Evolutionary conservation across 805 yeast species (phyloP).

Genomic region (Yamadazyma olivae): DNA sequence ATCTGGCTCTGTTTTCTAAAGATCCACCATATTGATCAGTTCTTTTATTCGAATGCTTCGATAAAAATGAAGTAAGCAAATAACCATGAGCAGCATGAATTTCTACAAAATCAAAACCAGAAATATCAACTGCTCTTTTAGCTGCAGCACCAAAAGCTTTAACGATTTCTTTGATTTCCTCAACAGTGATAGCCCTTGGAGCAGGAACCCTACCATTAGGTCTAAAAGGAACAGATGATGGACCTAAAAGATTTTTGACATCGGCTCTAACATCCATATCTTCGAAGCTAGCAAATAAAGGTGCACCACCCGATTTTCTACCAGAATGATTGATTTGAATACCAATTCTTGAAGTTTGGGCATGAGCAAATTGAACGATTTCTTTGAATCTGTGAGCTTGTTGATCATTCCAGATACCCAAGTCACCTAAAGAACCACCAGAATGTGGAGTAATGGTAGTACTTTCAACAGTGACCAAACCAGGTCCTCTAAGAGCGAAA

Average conservation of each 20-base stretch:
- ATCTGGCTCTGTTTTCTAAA: constrained; percentile 53
- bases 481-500: constrained; percentile 47
- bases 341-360: constrained; percentile 45
- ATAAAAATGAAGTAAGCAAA: constrained; percentile 47
- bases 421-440: constrained; percentile 40
- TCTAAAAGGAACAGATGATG: constrained; percentile 38
- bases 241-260: constrained; percentile 12
- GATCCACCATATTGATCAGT: constrained; percentile 65
- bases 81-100: constrained; percentile 68
- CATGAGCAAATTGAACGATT: constrained; percentile 45
- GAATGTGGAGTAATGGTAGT: constrained; percentile 39
- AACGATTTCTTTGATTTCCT: constrained; percentile 41
- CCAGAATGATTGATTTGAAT: constrained; percentile 58
- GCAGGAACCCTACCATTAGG: constrained; percentile 20
- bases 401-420: constrained; percentile 50
- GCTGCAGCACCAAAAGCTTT: constrained; percentile 45
- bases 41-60: constrained; percentile 46
- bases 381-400: constrained; percentile 41
- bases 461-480: constrained; percentile 47
- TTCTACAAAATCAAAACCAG: constrained; percentile 61
- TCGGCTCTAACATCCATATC: constrained; percentile 39
- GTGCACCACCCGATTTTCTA: constrained; percentile 39
- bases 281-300: constrained; percentile 24
- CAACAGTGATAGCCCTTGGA: constrained; percentile 43
- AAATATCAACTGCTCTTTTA: constrained; percentile 41